Conservation (phyloP, 139 green algal genomes). For the Chlamydomonas applanata region DNA sequence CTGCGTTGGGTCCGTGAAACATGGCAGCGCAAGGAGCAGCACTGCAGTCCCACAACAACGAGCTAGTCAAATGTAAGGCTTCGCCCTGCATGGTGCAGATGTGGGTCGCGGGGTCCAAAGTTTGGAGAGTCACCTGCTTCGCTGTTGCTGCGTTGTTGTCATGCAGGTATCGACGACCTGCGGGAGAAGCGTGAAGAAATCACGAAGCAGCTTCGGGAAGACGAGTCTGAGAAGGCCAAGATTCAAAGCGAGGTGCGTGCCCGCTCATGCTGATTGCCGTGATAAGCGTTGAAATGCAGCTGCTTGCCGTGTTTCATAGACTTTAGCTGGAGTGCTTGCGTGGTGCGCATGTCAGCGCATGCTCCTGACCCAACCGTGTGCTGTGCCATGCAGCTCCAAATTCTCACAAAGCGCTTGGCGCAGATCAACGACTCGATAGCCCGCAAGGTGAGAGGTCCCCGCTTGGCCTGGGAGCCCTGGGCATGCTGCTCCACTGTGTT, state of each 20-base stretch:
- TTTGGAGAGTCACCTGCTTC: conserved; percentile 3
- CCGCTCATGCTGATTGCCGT: background rate
- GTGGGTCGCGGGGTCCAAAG: background rate
- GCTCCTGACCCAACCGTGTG: background rate
- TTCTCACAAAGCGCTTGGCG: conserved; percentile 67
- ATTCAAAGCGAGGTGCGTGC: conserved; percentile 57
- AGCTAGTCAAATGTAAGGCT: conserved; percentile 68
- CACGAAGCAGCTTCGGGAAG: conserved; percentile 57
- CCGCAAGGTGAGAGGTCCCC: conserved; percentile 13
- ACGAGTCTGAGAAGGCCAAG: conserved; percentile 68
- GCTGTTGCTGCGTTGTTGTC: background rate
- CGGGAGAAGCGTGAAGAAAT: conserved; percentile 72
- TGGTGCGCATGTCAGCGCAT: background rate
- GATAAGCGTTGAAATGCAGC: background rate
- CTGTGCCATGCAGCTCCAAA: conserved; percentile 26
- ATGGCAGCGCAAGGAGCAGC: conserved; percentile 55
- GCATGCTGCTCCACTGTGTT: no score
- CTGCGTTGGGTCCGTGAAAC: background rate
- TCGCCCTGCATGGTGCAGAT: background rate
- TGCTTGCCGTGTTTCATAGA: background rate
- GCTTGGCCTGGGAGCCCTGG: background rate
- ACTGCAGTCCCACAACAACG: conserved; percentile 73
- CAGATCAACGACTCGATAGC: conserved; percentile 70
- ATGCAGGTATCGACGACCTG: conserved; percentile 79
- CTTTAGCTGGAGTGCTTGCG: background rate